phyloP scores from a whole-genome alignment of 2,329 filamentous ascomycete species.

The Alternaria solani region DNA sequence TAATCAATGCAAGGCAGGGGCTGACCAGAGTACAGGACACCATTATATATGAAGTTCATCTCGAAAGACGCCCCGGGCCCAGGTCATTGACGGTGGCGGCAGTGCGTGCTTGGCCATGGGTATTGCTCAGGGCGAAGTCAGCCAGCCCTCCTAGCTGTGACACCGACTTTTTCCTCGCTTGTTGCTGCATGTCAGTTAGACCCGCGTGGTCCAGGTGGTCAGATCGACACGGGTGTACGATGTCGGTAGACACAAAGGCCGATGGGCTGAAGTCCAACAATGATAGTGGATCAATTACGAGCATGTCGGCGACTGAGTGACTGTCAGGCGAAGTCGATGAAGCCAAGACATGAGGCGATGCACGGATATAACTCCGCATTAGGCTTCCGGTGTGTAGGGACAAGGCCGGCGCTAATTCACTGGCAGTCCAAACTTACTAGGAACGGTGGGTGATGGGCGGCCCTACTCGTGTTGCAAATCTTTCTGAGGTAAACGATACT shows the following conservation, averaged over 20 bases:
- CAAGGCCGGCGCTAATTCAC: not conserved
- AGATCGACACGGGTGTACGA: slow-evolving; percentile 4
- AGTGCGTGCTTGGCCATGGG: not conserved
- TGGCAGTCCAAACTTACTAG: slow-evolving; percentile 9
- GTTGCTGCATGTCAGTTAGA: not conserved
- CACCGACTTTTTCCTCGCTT: slow-evolving; percentile 11
- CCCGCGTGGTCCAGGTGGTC: slow-evolving; percentile 2
- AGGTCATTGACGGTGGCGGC: slow-evolving; percentile 5
- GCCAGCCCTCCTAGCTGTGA: slow-evolving; percentile 6
- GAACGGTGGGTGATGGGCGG: slow-evolving; percentile 10
- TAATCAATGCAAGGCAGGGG: slow-evolving; percentile 17
- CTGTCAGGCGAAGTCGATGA: slow-evolving; percentile 15
- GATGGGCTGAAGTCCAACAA: slow-evolving; percentile 20
- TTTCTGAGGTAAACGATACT: slow-evolving; percentile 3
- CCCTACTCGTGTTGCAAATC: slow-evolving; percentile 1
- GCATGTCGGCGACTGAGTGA: slow-evolving; percentile 23
- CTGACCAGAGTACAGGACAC: slow-evolving; percentile 9
- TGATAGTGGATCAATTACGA: slow-evolving; percentile 14
- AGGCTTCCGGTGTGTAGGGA: not conserved
- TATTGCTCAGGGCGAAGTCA: not conserved
- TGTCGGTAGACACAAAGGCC: slow-evolving; percentile 1
- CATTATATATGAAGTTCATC: slow-evolving; percentile 27
- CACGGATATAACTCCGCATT: slow-evolving; percentile 6
- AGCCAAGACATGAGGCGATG: slow-evolving; percentile 13
- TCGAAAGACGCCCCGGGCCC: not conserved